Evolutionary conservation across 495 filamentous ascomycete species (phyloP).

Genomic region (Terfezia claveryi): DNA sequence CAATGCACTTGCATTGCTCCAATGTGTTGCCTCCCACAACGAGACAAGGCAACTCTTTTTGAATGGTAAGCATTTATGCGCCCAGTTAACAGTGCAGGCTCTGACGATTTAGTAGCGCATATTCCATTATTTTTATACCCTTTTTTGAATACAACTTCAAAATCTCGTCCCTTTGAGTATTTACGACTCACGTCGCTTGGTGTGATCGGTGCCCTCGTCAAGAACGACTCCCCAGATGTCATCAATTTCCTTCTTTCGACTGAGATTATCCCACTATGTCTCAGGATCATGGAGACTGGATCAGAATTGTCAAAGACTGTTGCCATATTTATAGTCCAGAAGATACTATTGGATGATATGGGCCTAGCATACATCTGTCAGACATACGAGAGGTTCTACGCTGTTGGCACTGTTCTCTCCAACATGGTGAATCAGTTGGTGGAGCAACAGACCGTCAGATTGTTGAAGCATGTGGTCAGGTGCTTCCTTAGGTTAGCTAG

Average conservation of each 20-base stretch:
- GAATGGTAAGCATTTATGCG: constrained; percentile 38
- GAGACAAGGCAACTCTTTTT: constrained; percentile 86
- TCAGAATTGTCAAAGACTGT: constrained; percentile 98
- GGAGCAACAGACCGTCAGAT: constrained; percentile 85
- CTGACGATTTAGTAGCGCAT: constrained; percentile 39
- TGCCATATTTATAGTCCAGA: constrained; percentile 99
- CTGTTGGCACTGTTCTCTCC: constrained; percentile 88
- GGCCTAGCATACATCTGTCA: constrained; percentile 97
- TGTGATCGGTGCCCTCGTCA: constrained; percentile 91
- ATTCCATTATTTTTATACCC: constrained; percentile 97
- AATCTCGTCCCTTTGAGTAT: constrained; percentile 95
- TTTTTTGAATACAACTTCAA: constrained; percentile 96
- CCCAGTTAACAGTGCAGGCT: background rate
- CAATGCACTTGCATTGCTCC: constrained; percentile 87
- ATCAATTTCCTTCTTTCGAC: constrained; percentile 98
- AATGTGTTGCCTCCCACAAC: constrained; percentile 94
- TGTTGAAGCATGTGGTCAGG: constrained; percentile 93
- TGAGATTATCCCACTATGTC: constrained; percentile 94
- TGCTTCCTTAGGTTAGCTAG: constrained; percentile 71
- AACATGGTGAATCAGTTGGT: constrained; percentile 98
- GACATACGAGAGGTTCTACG: constrained; percentile 98
- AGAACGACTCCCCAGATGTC: constrained; percentile 96
- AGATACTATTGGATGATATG: constrained; percentile 90
- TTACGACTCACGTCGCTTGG: constrained; percentile 92
- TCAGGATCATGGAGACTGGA: constrained; percentile 98